Base-by-base conservation (phyloP, 305 asterid genomes). In the Withania somnifera region DNA sequence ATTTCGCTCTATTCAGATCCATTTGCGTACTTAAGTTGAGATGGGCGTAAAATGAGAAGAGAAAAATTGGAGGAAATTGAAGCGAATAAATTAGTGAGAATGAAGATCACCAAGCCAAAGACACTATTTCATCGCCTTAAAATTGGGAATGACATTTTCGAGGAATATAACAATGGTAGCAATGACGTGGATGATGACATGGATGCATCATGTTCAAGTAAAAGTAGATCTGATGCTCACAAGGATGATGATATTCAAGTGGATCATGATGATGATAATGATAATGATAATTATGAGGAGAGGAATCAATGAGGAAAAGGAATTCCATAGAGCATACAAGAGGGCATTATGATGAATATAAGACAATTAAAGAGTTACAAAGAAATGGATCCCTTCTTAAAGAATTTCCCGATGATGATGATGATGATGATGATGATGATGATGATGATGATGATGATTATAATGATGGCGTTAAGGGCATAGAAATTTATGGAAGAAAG, bases 341-440 rank as follows among this genome's bases (percentile, higher is more conserved):
- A 73, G 79, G 79, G 11, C 79, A 73, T 47, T 73, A 73, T 73
- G 79, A 73, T 73, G 79, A 73, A 73, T 73, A 73, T 26, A 73
- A 73, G 79, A 73, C 60, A 47, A 73, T 73, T 42, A 73, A 73
- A 47, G 79, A 73, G 79, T 15, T 73, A 15, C 79, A 73, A 47
- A 50, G 42, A 26, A 73, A 73, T 73, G 79, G 60, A 24, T 73
- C 79, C 17, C 38, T 73, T 26, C 60, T 45, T 2, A 7, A 47
- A 73, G 60, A 73, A 73, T 26, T 50, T 36, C 40, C 40, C 6
- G 40, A 3, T 6, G 38, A 34, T 34, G 38, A 34, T 34, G 38
- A 34, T 42, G 32, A 32, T 24, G 58, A 45, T 45, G 58, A 68
- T 38, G 77, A 32, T 32, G n/a, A 38, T 19, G 77, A 40, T 42